A percentile compares a stretch with the other conserved stretches of the same genome.
Conservation (phyloP, 106 monocot genomes). For the Cymbidium sinense region DNA sequence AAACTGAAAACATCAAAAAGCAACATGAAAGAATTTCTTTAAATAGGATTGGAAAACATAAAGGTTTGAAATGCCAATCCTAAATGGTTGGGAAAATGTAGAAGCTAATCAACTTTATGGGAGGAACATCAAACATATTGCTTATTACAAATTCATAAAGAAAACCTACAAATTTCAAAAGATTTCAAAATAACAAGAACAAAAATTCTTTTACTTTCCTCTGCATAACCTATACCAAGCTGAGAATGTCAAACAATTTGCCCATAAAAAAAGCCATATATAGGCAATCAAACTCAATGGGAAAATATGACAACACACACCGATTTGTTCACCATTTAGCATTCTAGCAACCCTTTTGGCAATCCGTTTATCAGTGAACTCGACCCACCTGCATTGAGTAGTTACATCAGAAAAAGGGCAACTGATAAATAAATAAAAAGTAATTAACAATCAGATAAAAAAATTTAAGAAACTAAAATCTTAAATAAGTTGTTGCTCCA, state of each 20-base stretch:
- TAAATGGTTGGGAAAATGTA: not conserved
- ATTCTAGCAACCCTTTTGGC: slow-evolving; percentile 80
- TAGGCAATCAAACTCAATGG: not conserved
- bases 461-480: not conserved
- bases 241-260: not conserved
- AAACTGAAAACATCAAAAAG: not conserved
- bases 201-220: too few relatives aligned
- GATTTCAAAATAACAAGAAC: too few relatives aligned
- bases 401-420: not conserved
- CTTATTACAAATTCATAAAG: too few relatives aligned
- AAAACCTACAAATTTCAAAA: too few relatives aligned
- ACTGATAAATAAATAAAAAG: not conserved
- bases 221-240: not conserved
- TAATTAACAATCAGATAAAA: not conserved
- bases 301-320: slow-evolving; percentile 20
- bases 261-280: not conserved
- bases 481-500: not conserved
- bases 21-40: not conserved
- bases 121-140: not conserved
- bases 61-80: not conserved
- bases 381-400: slow-evolving; percentile 71
- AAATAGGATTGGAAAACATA: not conserved
- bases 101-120: not conserved
- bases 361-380: slow-evolving; percentile 67
- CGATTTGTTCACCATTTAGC: slow-evolving; percentile 92